Evolutionary conservation across 371 early-diverging fungal species (phyloP), one percentile per base, ranked within the genome.

Genomic region (Syncephalastrum racemosum): DNA sequence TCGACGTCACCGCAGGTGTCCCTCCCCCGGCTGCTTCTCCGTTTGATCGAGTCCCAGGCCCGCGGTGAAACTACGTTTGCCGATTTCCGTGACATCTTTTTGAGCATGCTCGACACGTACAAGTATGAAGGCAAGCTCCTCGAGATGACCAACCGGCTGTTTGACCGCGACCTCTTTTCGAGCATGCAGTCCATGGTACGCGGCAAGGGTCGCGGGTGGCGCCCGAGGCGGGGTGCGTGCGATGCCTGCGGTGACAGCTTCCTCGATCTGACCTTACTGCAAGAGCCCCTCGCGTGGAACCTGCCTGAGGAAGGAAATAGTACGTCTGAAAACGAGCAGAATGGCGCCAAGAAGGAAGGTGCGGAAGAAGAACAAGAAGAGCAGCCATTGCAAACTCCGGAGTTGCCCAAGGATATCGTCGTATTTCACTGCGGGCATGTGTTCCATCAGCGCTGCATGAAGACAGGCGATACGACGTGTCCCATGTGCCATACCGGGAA

Each of bases 21-120:
- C 0, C 68, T 90, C 4, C 88, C 88, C 4, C 71, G 84, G 4
- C 68, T 91, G 7, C 59, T 91, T 25, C 61, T 75, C 39, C 84
- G 86, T 3, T 70, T 89, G 27, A 84, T 89, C 42, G 72, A 81
- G 22, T 75, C 90, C 3, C 83, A 85, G 41, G 68, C 76, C 41
- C 54, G 66, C 8, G 78, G 82, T 27, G 79, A 77, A 31, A 82
- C 85, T 10, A 83, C 84, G 0, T 85, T 92, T 73, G 89, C 87
- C 5, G 89, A 90, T 55, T 86, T 87, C 54, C 73, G 87, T 41
- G 86, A 85, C 42, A 83, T 88, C 14, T 86, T 91, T 50, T 72
- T 84, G 27, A 85, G 86, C 18, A 88, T 91, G 87, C 71, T 91
- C 27, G 88, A 89, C 49, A 85, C 86, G 14, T 88, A 88, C 65